phyloP scores from a whole-genome alignment of 495 filamentous ascomycete genomes.

The Penicillium chermesinum region DNA sequence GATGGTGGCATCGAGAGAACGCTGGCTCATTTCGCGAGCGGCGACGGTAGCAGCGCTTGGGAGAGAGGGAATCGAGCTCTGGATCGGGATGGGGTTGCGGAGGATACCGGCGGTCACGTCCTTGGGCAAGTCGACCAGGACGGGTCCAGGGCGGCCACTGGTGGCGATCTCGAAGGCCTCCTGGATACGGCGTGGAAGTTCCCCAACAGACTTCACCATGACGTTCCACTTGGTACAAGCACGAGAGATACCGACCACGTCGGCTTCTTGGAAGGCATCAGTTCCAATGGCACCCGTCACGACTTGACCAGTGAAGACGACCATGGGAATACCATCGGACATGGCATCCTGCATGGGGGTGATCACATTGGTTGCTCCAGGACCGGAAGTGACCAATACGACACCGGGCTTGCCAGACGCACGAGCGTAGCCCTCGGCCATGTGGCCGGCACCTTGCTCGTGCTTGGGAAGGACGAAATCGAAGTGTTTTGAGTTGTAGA shows the following conservation, averaged over 20 bases:
- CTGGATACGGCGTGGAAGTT: slow-evolving; percentile 55
- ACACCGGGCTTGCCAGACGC: slow-evolving; percentile 59
- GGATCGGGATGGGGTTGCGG: slow-evolving; percentile 49
- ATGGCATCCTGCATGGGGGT: slow-evolving; percentile 62
- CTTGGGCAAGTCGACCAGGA: slow-evolving; percentile 58
- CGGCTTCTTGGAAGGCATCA: slow-evolving; percentile 61
- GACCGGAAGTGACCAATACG: slow-evolving; percentile 61
- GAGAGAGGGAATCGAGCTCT: slow-evolving; percentile 51
- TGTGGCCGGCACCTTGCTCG: slow-evolving; percentile 62
- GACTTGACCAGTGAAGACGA: slow-evolving; percentile 61
- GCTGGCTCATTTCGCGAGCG: slow-evolving; percentile 45
- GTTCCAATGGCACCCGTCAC: slow-evolving; percentile 52
- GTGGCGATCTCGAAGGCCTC: slow-evolving; percentile 62
- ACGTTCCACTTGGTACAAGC: slow-evolving; percentile 64
- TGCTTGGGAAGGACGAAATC: slow-evolving; percentile 59
- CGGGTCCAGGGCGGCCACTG: slow-evolving; percentile 56
- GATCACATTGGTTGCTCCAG: slow-evolving; percentile 58
- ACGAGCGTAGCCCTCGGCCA: slow-evolving; percentile 61
- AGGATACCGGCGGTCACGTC: slow-evolving; percentile 53
- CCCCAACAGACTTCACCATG: slow-evolving; percentile 56
- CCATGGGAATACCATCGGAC: slow-evolving; percentile 58
- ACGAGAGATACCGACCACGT: slow-evolving; percentile 56
- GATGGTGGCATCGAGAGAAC: slow-evolving; percentile 46
- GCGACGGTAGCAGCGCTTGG: slow-evolving; percentile 53
- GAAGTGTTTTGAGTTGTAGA: slow-evolving; percentile 59